These are phyloP conservation scores for Huiozyma naganishii DNA, from an alignment of 805 yeast genomes.

Conservation along the genomic window DNA sequence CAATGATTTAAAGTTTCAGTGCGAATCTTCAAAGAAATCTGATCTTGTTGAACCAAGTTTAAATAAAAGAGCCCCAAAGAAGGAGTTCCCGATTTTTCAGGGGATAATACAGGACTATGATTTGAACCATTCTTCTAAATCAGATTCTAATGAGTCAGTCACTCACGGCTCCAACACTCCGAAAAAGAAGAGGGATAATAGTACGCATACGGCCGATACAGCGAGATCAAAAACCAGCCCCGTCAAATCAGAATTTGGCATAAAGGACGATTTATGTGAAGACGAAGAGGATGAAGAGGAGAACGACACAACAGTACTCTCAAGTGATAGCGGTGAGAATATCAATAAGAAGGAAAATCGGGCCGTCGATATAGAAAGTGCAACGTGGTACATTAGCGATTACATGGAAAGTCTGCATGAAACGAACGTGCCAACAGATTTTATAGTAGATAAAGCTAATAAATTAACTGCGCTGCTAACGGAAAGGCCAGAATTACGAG, in stretches of 20 bases:
- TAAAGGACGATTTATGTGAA: background rate
- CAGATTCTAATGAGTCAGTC: background rate
- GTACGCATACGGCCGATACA: background rate
- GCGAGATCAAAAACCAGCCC: background rate
- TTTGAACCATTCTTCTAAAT: background rate
- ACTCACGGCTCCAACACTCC: background rate
- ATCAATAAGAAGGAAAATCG: background rate
- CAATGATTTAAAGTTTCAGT: slow-evolving; percentile 14
- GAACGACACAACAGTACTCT: background rate
- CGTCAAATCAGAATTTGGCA: background rate
- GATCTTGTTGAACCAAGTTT: slow-evolving; percentile 1
- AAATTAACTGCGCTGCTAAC: slow-evolving; percentile 48
- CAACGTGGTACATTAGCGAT: slow-evolving; percentile 29
- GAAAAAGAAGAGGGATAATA: background rate
- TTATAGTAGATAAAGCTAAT: slow-evolving; percentile 46
- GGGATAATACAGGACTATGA: background rate
- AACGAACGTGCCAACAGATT: slow-evolving; percentile 14
- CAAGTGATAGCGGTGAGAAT: background rate
- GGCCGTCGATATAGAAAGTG: slow-evolving; percentile 13
- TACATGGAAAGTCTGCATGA: slow-evolving; percentile 27
- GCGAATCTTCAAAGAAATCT: slow-evolving; percentile 10
- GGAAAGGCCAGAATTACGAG: slow-evolving; percentile 47
- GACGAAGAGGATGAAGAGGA: background rate
- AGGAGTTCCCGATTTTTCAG: background rate
- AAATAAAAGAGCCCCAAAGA: background rate